Evolutionary conservation across 768 basidiomycete genomes (phyloP).

Genomic region (Pholiota conissans): DNA sequence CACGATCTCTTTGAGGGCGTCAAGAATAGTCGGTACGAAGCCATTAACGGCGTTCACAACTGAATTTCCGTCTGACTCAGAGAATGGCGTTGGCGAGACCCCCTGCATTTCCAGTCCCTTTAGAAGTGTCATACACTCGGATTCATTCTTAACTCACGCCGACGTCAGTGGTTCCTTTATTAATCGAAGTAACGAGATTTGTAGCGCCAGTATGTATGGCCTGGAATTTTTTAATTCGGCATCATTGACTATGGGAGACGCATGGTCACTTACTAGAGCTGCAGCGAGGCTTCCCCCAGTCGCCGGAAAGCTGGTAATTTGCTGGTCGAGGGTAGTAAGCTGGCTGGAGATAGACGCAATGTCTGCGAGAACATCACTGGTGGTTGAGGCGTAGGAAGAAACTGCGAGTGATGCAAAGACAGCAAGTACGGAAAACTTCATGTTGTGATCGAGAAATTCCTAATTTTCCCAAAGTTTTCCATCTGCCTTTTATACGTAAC

Average conservation of each 20-base stretch:
- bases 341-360: constrained; percentile 25
- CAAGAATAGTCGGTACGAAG: constrained; percentile 16
- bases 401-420: constrained; percentile 24
- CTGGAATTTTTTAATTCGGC: constrained; percentile 9
- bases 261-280: constrained; percentile 24
- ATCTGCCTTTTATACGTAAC: neutral
- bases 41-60: constrained; percentile 20
- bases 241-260: neutral
- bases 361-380: constrained; percentile 30
- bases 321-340: constrained; percentile 27
- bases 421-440: constrained; percentile 29
- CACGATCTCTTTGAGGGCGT: constrained; percentile 20
- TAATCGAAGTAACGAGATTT: constrained; percentile 19
- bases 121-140: no score
- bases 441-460: neutral
- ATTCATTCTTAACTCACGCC: constrained; percentile 12
- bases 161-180: constrained; percentile 28
- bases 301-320: constrained; percentile 30
- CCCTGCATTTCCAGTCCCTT: neutral
- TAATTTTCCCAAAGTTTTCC: no score
- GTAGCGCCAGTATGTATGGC: constrained; percentile 25
- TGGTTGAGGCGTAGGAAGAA: constrained; percentile 24
- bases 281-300: constrained; percentile 20
- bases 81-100: constrained; percentile 18
- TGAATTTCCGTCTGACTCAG: constrained; percentile 22